These are phyloP conservation scores for Agrostemma githago DNA, from an alignment of 148 eudicot species.

Conservation along the genomic window DNA sequence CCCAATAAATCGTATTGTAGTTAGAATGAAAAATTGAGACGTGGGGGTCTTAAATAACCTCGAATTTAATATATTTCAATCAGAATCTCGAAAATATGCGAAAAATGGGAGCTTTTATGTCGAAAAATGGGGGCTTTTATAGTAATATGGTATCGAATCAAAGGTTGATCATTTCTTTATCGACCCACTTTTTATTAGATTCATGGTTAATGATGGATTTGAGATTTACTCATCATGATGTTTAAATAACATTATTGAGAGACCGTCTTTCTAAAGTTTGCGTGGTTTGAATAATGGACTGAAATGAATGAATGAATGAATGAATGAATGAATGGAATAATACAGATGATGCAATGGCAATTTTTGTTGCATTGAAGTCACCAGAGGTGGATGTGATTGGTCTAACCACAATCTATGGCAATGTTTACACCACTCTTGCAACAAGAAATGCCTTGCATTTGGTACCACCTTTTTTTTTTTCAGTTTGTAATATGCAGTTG, in stretches of 20 bases:
- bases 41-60: too few species aligned
- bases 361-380: conserved; percentile 78
- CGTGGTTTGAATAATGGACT: background rate
- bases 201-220: too few species aligned
- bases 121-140: too few species aligned
- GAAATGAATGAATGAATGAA: conserved; percentile 9
- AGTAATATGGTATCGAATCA: background rate
- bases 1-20: background rate
- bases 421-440: conserved; percentile 87
- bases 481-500: background rate
- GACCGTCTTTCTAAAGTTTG: too few species aligned
- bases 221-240: too few species aligned
- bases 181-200: background rate
- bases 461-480: conserved; percentile 45
- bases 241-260: too few species aligned
- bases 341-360: conserved; percentile 99
- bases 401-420: conserved; percentile 86
- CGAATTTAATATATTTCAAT: too few species aligned
- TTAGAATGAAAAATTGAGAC: background rate
- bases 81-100: too few species aligned
- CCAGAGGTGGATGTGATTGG: conserved; percentile 92
- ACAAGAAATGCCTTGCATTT: conserved; percentile 93
- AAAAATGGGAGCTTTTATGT: too few species aligned
- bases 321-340: conserved; percentile 11
- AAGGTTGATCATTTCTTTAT: background rate